Evolutionary conservation across 2,329 filamentous ascomycete genomes (phyloP).

Genomic region (Neonectria ditissima): DNA sequence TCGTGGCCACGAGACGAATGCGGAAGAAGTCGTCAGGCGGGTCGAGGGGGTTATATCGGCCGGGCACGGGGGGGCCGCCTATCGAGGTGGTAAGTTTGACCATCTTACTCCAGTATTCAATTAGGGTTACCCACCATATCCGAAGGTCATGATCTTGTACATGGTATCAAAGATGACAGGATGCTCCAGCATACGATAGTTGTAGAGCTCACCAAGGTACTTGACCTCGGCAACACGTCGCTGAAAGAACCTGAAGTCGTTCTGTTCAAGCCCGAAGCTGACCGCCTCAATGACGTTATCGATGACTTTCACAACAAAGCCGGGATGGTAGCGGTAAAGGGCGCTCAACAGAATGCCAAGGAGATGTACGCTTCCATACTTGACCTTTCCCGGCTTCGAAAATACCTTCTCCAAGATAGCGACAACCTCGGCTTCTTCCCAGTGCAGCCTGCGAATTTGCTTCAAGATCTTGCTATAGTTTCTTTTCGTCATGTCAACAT

Average conservation of each 20-base stretch:
- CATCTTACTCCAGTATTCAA: neutral
- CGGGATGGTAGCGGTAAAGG: conserved; percentile 90
- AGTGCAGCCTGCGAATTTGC: conserved; percentile 94
- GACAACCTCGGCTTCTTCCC: conserved; percentile 92
- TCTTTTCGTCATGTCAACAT: conserved; percentile 92
- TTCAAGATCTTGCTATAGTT: conserved; percentile 95
- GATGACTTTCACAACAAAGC: conserved; percentile 90
- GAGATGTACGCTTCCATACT: conserved; percentile 96
- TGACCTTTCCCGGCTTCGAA: conserved; percentile 95
- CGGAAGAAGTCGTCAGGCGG: conserved; percentile 96
- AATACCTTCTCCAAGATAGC: conserved; percentile 88
- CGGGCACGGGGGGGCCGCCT: conserved; percentile 85
- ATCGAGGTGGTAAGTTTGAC: conserved; percentile 30
- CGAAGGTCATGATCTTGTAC: conserved; percentile 94
- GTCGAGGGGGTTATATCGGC: conserved; percentile 82
- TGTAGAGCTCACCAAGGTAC: conserved; percentile 95
- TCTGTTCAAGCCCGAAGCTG: conserved; percentile 88
- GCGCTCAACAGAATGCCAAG: conserved; percentile 90
- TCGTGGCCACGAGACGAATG: conserved; percentile 87
- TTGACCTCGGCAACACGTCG: conserved; percentile 95
- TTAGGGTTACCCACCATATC: conserved; percentile 69
- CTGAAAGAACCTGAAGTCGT: conserved; percentile 98
- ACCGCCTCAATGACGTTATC: conserved; percentile 93
- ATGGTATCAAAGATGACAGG: conserved; percentile 94
- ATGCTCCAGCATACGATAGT: conserved; percentile 96